A percentile compares a stretch with the other conserved stretches of the same genome.
Evolutionary conservation across 129 eudicot genomes (phyloP).

Genomic region (Pulicaria dysenterica): DNA sequence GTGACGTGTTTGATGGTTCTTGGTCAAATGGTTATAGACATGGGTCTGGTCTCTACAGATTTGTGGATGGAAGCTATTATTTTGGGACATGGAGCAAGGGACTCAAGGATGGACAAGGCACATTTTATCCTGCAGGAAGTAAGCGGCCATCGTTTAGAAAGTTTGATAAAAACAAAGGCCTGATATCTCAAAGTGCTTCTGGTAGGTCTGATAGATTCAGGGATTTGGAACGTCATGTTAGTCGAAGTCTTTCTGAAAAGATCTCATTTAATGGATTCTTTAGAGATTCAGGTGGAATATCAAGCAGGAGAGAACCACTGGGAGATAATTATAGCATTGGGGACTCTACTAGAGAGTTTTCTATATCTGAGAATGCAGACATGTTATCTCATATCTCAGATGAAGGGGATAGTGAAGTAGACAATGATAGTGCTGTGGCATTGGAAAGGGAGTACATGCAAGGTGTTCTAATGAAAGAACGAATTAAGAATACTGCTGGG

Average conservation of each 20-base stretch:
- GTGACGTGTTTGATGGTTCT: conserved; percentile 89
- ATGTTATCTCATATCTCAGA: conserved; percentile 37
- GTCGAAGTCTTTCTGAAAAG: conserved; percentile 64
- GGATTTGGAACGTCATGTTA: conserved; percentile 42
- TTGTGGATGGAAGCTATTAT: conserved; percentile 85
- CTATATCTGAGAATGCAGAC: conserved; percentile 40
- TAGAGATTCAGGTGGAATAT: conserved; percentile 56
- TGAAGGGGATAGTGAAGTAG: conserved; percentile 50
- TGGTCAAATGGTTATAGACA: conserved; percentile 82
- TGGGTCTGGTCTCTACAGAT: conserved; percentile 87
- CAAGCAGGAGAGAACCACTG: conserved; percentile 46
- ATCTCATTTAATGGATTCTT: conserved; percentile 40
- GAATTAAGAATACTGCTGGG: conserved; percentile 45
- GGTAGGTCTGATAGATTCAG: conserved; percentile 42
- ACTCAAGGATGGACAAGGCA: conserved; percentile 91
- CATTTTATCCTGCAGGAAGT: conserved; percentile 76
- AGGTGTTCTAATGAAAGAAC: conserved; percentile 88
- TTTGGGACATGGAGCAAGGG: conserved; percentile 94
- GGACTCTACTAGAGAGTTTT: conserved; percentile 50
- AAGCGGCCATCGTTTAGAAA: conserved; percentile 50
- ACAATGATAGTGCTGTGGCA: conserved; percentile 45
- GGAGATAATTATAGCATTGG: conserved; percentile 47
- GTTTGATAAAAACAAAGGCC: conserved; percentile 43
- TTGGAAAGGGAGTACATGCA: conserved; percentile 93
- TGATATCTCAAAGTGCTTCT: conserved; percentile 47